phyloP scores from a whole-genome alignment of 2,329 filamentous ascomycete genomes.

The Ceratocystis harringtonii region DNA sequence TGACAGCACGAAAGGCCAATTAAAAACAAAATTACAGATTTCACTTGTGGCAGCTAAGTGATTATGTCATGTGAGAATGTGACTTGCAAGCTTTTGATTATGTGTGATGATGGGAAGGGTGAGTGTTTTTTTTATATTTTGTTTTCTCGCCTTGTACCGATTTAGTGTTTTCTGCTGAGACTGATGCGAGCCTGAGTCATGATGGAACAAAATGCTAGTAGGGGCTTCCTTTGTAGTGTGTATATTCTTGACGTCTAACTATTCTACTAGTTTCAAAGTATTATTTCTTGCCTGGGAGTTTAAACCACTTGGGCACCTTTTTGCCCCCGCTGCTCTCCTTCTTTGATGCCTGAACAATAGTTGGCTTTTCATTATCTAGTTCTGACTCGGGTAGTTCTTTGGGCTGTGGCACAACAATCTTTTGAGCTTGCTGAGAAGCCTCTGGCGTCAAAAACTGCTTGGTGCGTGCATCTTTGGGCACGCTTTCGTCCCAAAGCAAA shows the following conservation, averaged over 20 bases:
- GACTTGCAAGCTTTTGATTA: too few relatives aligned
- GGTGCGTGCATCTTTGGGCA: constrained; percentile 39
- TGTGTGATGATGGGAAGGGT: not conserved
- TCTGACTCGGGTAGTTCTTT: constrained; percentile 22
- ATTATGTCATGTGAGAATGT: not conserved
- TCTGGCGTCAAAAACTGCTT: constrained; percentile 42
- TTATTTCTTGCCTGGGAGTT: constrained; percentile 56
- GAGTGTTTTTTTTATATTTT: not conserved
- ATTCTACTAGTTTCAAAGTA: not conserved
- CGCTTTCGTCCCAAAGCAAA: constrained; percentile 55
- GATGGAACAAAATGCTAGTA: too few relatives aligned
- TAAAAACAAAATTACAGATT: constrained; percentile 12
- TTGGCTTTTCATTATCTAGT: constrained; percentile 26
- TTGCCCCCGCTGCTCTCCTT: constrained; percentile 29
- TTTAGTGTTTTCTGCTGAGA: too few relatives aligned
- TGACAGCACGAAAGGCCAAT: constrained; percentile 17
- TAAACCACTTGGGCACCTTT: constrained; percentile 55
- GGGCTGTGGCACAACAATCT: constrained; percentile 49
- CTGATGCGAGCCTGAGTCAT: too few relatives aligned
- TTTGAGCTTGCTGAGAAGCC: constrained; percentile 46
- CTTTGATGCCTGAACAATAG: constrained; percentile 15
- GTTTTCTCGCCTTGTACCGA: not conserved
- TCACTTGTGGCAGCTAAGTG: not conserved
- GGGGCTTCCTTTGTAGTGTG: too few relatives aligned
- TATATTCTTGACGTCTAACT: too few relatives aligned